Base-by-base conservation (phyloP, 2,329 filamentous ascomycete species). In the Anthostomella pinea region DNA sequence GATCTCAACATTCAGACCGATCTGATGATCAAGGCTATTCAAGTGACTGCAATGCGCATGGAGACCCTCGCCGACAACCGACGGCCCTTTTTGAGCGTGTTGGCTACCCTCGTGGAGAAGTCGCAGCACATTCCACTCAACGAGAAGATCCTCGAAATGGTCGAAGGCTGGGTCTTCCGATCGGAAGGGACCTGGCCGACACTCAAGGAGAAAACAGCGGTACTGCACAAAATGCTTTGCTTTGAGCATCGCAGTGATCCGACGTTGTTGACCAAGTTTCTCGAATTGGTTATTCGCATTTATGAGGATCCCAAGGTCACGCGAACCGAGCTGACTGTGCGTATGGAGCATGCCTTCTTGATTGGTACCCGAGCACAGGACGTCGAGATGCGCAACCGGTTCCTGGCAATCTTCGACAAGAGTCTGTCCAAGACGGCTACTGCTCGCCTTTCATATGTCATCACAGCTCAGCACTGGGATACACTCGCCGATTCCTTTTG, bases 221-320 rank as follows among this genome's bases (percentile, higher is more conserved):
- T 99, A 1, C 69, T 99, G n/a, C 90, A 95, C 54, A 99, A 98
- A 67, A 99, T 99, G 93, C 70, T 97, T 11, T 83, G 90, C 0
- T 98, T 98, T 51, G 93, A 99, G 64, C 81, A 87, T 39, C 79
- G 93, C 24, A 68, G 76, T 18, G 91, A 97, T 57, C 79, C 83
- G 20, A 88, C 84, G 0, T 83, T 98, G 67, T 73, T 98, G 39
- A 89, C 84, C 50, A 91, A 91, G 58, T 99, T 97, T 68, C 72
- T 98, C 40, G 87, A 97, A 48, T 79, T 99, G 17, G 93, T 99
- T 17, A 95, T 98, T 51, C 83, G 90, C 31, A 96, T 99, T 41
- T 99, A 99, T 59, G 94, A 98, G 57, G 93, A 98, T 55, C 87
- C 89, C 1, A 95, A 94, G 65, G 93, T 98, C 45, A 89, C 90